Percentiles rank a stretch among this genome's conserved stretches.
These are phyloP conservation scores for Fomes fomentarius DNA, from an alignment of 1,284 basidiomycete genomes.

Conservation along the genomic window DNA sequence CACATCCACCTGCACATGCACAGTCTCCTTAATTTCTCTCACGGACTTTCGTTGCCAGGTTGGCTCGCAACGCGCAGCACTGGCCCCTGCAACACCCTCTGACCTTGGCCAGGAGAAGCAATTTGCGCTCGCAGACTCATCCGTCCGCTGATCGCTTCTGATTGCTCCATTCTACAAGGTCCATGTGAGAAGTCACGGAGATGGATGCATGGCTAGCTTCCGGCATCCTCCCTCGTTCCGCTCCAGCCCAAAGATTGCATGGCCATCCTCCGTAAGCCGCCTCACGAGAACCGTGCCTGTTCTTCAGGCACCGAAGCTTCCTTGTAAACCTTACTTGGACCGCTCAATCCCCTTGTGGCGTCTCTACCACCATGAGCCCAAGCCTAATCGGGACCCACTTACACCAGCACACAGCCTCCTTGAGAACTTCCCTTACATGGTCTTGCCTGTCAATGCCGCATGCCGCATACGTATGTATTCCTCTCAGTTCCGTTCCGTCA, in stretches of 20 bases:
- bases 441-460: too few species aligned
- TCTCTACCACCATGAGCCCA: slow-evolving; percentile 18
- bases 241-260: slow-evolving; percentile 3
- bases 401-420: slow-evolving; percentile 7
- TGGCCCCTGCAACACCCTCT: too few species aligned
- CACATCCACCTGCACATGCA: background rate
- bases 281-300: slow-evolving; percentile 21
- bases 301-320: slow-evolving; percentile 24
- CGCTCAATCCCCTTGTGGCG: slow-evolving; percentile 17
- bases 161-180: slow-evolving; percentile 8
- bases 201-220: slow-evolving; percentile 4
- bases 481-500: too few species aligned
- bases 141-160: slow-evolving; percentile 25
- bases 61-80: background rate
- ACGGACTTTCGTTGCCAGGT: background rate
- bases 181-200: slow-evolving; percentile 14
- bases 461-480: too few species aligned
- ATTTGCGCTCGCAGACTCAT: background rate
- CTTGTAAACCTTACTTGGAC: slow-evolving; percentile 11
- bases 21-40: background rate
- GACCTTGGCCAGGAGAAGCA: too few species aligned
- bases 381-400: slow-evolving; percentile 13
- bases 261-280: slow-evolving; percentile 14
- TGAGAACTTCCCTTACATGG: background rate
- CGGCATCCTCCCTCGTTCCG: background rate